Percentiles rank a stretch among this genome's conserved stretches.
phyloP scores from a whole-genome alignment of 345 rosid genomes.

The Conringia planisiliqua region DNA sequence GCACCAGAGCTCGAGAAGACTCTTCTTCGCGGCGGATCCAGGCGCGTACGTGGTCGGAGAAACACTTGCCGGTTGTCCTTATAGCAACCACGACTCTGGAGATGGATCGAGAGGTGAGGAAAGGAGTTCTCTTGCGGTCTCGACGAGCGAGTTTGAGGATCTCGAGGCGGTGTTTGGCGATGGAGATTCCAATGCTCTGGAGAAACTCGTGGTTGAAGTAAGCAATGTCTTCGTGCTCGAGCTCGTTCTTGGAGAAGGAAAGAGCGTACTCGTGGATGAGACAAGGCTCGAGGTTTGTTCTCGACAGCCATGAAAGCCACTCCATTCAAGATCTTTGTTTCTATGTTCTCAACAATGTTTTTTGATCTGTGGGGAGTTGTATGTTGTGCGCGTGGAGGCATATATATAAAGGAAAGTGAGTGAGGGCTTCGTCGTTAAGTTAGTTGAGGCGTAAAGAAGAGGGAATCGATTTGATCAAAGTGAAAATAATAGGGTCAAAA shows the following conservation, averaged over 20 bases:
- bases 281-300: conserved; percentile 64
- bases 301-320: conserved; percentile 92
- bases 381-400: not conserved
- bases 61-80: conserved; percentile 49
- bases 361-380: not conserved
- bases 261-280: conserved; percentile 78
- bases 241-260: conserved; percentile 72
- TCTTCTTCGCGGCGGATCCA: conserved; percentile 51
- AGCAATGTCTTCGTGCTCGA: conserved; percentile 69
- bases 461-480: conserved; percentile 2
- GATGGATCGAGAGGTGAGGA: conserved; percentile 34
- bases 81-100: conserved; percentile 57
- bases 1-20: conserved; percentile 57
- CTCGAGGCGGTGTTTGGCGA: conserved; percentile 94
- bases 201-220: conserved; percentile 94
- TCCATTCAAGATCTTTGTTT: conserved; percentile 39
- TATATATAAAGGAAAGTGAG: not conserved
- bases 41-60: conserved; percentile 47
- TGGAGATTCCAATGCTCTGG: conserved; percentile 92
- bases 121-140: conserved; percentile 30
- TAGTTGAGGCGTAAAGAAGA: conserved; percentile 29
- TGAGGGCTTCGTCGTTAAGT: conserved; percentile 37
- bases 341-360: not conserved
- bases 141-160: conserved; percentile 82
- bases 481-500: conserved; percentile 4